These are phyloP conservation scores for Ophiostoma sp. DNA, from an alignment of 2,329 filamentous ascomycete genomes.

Conservation along the genomic window DNA sequence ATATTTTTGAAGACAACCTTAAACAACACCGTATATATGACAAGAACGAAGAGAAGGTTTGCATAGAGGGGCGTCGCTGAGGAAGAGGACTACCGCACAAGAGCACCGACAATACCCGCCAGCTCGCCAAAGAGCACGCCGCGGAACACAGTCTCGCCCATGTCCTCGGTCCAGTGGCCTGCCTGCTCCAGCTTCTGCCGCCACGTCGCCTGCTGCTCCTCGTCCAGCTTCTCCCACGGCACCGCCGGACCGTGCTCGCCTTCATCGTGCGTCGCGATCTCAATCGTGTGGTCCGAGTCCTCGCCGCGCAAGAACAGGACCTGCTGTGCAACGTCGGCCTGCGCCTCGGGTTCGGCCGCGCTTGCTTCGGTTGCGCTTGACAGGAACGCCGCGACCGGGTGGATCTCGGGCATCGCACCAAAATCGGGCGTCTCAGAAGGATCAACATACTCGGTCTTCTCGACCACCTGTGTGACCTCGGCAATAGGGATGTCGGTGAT, in stretches of 20 bases:
- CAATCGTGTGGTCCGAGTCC: constrained; percentile 28
- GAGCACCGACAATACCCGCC: constrained; percentile 54
- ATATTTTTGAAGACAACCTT: neutral
- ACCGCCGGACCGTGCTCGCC: constrained; percentile 46
- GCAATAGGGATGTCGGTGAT: neutral
- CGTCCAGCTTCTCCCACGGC: constrained; percentile 64
- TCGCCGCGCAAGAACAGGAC: constrained; percentile 25
- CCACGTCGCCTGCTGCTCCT: constrained; percentile 61
- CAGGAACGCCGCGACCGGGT: constrained; percentile 26
- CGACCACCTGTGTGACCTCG: neutral
- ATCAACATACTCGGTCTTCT: neutral
- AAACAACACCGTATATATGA: neutral
- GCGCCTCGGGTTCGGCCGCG: neutral
- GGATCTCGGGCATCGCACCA: constrained; percentile 21
- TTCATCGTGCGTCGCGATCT: constrained; percentile 43
- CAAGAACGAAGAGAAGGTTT: neutral
- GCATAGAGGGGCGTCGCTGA: too few relatives aligned
- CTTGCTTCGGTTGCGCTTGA: neutral
- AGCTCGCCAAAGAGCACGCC: constrained; percentile 73
- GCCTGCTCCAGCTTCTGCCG: constrained; percentile 61
- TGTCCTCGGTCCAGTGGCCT: constrained; percentile 72
- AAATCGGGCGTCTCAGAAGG: constrained; percentile 11
- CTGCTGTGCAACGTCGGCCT: constrained; percentile 1
- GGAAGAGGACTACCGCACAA: constrained; percentile 33
- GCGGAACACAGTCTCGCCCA: constrained; percentile 71